phyloP scores from a whole-genome alignment of 2,329 filamentous ascomycete species.

The Cytospora leucostoma region DNA sequence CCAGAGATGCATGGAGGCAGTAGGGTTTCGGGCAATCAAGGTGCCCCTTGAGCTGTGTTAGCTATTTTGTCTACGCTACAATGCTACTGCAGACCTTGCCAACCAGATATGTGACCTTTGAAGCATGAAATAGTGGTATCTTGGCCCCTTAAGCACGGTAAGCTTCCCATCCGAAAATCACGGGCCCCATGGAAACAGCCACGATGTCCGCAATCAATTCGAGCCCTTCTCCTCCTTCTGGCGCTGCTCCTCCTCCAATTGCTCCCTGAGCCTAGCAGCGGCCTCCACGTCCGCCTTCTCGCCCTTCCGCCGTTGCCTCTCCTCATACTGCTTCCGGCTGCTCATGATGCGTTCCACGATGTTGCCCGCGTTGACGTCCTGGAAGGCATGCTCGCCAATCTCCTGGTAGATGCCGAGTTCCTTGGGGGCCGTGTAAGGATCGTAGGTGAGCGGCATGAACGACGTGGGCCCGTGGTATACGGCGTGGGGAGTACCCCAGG shows the following conservation, averaged over 20 bases:
- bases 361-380: conserved; percentile 67
- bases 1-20: no score
- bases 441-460: conserved; percentile 80
- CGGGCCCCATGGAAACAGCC: not conserved
- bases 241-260: conserved; percentile 60
- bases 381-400: conserved; percentile 75
- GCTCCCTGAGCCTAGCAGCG: conserved; percentile 62
- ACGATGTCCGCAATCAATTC: not conserved
- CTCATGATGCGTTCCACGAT: conserved; percentile 91
- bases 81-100: conserved; percentile 3
- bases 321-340: conserved; percentile 85
- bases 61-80: not conserved
- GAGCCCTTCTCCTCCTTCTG: conserved; percentile 44
- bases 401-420: conserved; percentile 81
- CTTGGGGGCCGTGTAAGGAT: conserved; percentile 80
- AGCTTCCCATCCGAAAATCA: not conserved
- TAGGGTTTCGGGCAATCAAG: not conserved
- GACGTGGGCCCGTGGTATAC: conserved; percentile 97
- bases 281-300: conserved; percentile 80
- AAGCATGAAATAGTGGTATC: not conserved
- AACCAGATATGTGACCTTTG: not conserved
- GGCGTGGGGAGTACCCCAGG: conserved; percentile 71
- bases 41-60: not conserved
- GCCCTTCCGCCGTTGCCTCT: conserved; percentile 85
- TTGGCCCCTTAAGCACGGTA: not conserved